Evolutionary conservation across 345 rosid species (phyloP).

Genomic region (Acer negundo): DNA sequence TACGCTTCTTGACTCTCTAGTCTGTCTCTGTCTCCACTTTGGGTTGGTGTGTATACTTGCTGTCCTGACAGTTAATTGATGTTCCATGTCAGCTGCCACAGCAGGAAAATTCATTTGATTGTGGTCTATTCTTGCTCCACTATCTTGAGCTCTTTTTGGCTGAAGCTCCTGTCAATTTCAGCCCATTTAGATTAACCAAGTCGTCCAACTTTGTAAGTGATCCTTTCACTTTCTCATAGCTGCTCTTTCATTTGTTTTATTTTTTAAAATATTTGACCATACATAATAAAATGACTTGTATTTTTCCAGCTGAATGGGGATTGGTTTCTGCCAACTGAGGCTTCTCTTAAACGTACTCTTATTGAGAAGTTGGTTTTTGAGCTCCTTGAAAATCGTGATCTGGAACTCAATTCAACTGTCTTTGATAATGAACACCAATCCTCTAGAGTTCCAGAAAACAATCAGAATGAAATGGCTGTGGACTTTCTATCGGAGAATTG

Average conservation of each 20-base stretch:
- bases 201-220: slow-evolving; percentile 80
- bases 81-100: slow-evolving; percentile 80
- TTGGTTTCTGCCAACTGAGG: slow-evolving; percentile 94
- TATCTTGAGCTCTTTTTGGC: slow-evolving; percentile 88
- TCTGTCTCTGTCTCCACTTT: background rate
- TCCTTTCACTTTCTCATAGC: background rate
- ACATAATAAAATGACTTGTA: slow-evolving; percentile 10
- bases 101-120: slow-evolving; percentile 95
- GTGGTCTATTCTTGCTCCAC: slow-evolving; percentile 95
- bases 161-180: slow-evolving; percentile 78
- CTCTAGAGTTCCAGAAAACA: slow-evolving; percentile 43
- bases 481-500: slow-evolving; percentile 47
- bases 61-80: slow-evolving; percentile 35
- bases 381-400: slow-evolving; percentile 57
- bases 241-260: slow-evolving; percentile 11
- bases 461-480: slow-evolving; percentile 33
- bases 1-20: background rate
- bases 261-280: slow-evolving; percentile 7
- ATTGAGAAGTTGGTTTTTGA: slow-evolving; percentile 78
- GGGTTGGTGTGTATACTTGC: slow-evolving; percentile 7
- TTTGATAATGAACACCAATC: slow-evolving; percentile 42
- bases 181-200: slow-evolving; percentile 68
- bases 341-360: slow-evolving; percentile 83
- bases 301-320: slow-evolving; percentile 65
- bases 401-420: slow-evolving; percentile 37